These are phyloP conservation scores for Gossypium davidsonii DNA, from an alignment of 441 rosid genomes.

Conservation along the genomic window DNA sequence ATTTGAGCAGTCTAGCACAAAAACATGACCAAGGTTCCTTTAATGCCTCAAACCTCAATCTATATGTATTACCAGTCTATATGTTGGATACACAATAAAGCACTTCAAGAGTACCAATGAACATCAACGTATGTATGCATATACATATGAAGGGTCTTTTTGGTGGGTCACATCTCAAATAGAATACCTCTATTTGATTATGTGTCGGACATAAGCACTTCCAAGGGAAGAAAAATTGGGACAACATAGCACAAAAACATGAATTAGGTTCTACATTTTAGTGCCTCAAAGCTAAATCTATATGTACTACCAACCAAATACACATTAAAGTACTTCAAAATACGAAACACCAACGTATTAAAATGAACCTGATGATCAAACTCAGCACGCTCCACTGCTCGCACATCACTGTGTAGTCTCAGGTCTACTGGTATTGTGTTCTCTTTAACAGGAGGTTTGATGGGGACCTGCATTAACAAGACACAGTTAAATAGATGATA, in stretches of 20 bases:
- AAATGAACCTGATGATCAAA: slow-evolving; percentile 74
- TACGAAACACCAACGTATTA: not conserved
- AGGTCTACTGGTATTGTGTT: slow-evolving; percentile 61
- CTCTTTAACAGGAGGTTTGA: slow-evolving; percentile 72
- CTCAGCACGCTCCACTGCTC: slow-evolving; percentile 84
- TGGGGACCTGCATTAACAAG: slow-evolving; percentile 43
- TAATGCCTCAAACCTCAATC: too few species aligned
- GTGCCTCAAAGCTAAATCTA: not conserved
- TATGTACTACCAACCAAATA: not conserved
- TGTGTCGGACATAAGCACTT: too few species aligned
- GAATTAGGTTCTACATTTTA: not conserved
- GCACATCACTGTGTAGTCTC: slow-evolving; percentile 62
- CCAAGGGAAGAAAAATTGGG: too few species aligned
- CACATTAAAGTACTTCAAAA: not conserved
- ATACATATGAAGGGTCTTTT: too few species aligned
- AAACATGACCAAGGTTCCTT: too few species aligned
- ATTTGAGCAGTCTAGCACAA: too few species aligned
- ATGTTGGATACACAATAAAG: too few species aligned
- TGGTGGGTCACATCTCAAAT: too few species aligned
- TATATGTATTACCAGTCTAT: too few species aligned
- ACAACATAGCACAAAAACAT: not conserved
- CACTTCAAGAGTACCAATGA: too few species aligned
- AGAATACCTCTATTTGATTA: too few species aligned
- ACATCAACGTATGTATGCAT: too few species aligned
- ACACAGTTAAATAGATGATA: not conserved